phyloP scores from a whole-genome alignment of 495 filamentous ascomycete species.

The Penicillium tannophilum region DNA sequence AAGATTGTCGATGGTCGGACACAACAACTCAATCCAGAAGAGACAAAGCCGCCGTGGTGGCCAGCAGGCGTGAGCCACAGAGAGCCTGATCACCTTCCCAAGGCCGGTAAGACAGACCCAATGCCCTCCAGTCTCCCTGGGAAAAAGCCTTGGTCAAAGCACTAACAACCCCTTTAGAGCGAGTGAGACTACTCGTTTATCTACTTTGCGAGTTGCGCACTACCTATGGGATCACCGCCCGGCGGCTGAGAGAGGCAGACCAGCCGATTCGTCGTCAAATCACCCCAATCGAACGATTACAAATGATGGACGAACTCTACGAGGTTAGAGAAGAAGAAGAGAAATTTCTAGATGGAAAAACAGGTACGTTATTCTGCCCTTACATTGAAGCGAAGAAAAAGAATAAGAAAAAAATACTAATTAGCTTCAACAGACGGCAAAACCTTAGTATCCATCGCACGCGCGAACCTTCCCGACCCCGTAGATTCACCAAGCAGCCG shows the following conservation, averaged over 20 bases:
- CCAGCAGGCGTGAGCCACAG: conserved; percentile 65
- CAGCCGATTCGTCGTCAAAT: conserved; percentile 48
- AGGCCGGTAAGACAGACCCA: conserved; percentile 55
- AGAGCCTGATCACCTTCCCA: conserved; percentile 79
- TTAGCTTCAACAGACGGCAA: conserved; percentile 20
- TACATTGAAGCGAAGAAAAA: background rate
- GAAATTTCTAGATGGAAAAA: conserved; percentile 54
- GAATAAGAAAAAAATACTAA: background rate
- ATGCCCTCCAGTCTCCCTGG: background rate
- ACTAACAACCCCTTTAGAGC: conserved; percentile 43
- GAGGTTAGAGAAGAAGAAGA: conserved; percentile 64
- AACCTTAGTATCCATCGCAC: conserved; percentile 32
- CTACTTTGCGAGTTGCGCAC: conserved; percentile 53
- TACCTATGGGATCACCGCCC: conserved; percentile 40
- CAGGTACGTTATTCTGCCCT: conserved; percentile 44
- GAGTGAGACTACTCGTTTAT: conserved; percentile 60
- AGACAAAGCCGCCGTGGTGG: conserved; percentile 74
- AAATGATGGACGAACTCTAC: conserved; percentile 65
- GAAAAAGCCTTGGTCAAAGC: background rate
- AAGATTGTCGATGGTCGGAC: conserved; percentile 38
- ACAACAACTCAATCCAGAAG: conserved; percentile 41
- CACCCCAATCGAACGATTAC: conserved; percentile 36
- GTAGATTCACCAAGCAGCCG: conserved; percentile 20
- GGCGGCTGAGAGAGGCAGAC: conserved; percentile 42
- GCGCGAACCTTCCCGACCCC: conserved; percentile 36